These are phyloP conservation scores for Austroboletus niveus DNA, from an alignment of 1,284 basidiomycete genomes.

Conservation along the genomic window DNA sequence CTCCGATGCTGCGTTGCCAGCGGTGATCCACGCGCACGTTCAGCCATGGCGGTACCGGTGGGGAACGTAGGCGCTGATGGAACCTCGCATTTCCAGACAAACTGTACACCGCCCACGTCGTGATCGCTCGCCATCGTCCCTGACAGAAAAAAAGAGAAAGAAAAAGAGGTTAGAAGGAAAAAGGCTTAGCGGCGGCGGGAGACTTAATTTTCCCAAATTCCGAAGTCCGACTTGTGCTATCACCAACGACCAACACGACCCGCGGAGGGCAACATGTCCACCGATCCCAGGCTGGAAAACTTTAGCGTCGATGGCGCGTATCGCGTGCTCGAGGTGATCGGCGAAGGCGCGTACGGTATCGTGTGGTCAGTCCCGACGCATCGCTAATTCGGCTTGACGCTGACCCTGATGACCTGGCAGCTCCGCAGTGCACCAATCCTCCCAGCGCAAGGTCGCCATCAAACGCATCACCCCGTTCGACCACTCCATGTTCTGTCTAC, in stretches of 20 bases:
- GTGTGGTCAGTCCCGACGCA: conserved; percentile 50
- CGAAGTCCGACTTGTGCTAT: conserved; percentile 23
- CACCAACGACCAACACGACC: conserved; percentile 3
- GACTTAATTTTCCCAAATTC: conserved; percentile 6
- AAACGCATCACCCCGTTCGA: conserved; percentile 86
- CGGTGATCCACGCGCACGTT: no score
- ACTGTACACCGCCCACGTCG: no score
- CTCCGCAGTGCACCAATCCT: conserved; percentile 66
- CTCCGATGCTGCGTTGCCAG: no score
- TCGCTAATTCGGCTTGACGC: neutral
- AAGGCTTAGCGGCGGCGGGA: no score
- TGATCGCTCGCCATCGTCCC: no score
- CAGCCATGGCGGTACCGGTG: no score
- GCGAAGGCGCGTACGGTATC: conserved; percentile 85
- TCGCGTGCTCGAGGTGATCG: conserved; percentile 86
- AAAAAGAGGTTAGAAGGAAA: no score
- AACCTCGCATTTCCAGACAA: no score
- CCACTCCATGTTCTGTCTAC: conserved; percentile 84
- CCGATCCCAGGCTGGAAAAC: conserved; percentile 28
- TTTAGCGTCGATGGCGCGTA: conserved; percentile 55
- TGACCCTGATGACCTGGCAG: conserved; percentile 32
- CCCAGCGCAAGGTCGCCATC: conserved; percentile 69
- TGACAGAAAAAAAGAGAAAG: no score
- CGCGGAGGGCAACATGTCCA: conserved; percentile 16
- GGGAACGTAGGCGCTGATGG: no score